These are phyloP conservation scores for Chloris gayana DNA, from an alignment of 176 grass and related monocot genomes.

Conservation along the genomic window DNA sequence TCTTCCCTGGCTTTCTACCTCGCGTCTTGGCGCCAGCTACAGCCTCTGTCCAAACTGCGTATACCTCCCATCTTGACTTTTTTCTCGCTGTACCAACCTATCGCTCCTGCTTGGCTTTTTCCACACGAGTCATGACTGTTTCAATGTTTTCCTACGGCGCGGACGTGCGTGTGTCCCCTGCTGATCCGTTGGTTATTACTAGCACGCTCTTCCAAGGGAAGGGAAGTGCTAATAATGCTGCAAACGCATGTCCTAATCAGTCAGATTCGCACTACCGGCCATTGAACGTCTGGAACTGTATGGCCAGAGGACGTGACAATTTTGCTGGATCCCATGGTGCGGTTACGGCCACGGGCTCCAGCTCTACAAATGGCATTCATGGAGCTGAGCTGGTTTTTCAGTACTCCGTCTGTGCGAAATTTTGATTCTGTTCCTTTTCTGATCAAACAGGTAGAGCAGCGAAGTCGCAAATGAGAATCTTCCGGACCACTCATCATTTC, in stretches of 20 bases:
- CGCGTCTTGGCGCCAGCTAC: not conserved
- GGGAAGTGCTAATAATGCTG: not conserved
- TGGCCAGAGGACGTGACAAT: not conserved
- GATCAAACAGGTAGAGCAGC: too few species aligned
- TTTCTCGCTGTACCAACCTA: not conserved
- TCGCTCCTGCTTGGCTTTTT: not conserved
- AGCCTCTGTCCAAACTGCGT: not conserved
- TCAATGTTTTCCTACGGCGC: not conserved
- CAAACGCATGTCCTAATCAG: not conserved
- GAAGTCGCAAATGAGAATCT: too few species aligned
- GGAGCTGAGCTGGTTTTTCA: constrained; percentile 14
- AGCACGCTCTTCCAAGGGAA: too few species aligned
- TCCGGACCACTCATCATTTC: too few species aligned
- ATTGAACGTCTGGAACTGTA: not conserved
- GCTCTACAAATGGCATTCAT: constrained; percentile 8
- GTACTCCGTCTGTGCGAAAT: too few species aligned
- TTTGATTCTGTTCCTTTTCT: not conserved
- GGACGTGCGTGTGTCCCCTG: too few species aligned
- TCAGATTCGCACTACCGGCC: not conserved
- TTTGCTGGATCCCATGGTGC: not conserved
- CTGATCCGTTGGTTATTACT: too few species aligned
- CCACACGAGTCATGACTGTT: not conserved
- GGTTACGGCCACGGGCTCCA: not conserved
- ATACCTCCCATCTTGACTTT: not conserved
- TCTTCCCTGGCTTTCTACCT: not conserved